Evolutionary conservation across 805 yeast genomes (phyloP).

Genomic region (Candida sanyiensis): DNA sequence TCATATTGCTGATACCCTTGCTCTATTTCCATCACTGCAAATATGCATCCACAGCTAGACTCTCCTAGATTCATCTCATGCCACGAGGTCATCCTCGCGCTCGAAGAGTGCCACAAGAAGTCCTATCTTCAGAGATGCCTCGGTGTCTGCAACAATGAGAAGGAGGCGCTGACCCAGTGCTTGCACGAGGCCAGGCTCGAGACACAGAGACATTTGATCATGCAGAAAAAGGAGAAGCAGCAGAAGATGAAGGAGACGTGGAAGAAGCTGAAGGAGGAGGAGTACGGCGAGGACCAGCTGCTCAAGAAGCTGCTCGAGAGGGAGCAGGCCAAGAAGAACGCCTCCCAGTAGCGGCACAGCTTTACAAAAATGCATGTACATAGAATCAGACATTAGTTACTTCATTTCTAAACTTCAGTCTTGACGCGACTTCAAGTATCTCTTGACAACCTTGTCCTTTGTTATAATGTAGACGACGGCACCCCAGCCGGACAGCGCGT

Average conservation of each 20-base stretch:
- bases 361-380: constrained; percentile 6
- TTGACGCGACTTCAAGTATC: constrained; percentile 89
- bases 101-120: constrained; percentile 80
- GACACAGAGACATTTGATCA: constrained; percentile 48
- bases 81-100: constrained; percentile 73
- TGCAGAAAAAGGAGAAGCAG: constrained; percentile 51
- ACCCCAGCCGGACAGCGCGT: constrained; percentile 98
- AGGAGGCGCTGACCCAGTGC: constrained; percentile 73
- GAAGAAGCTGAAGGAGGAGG: constrained; percentile 66
- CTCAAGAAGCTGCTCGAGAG: constrained; percentile 59
- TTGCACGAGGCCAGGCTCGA: constrained; percentile 69
- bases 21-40: not conserved
- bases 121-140: constrained; percentile 63
- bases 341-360: not conserved
- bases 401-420: constrained; percentile 42
- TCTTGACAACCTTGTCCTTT: constrained; percentile 84
- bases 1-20: no score
- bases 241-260: constrained; percentile 49
- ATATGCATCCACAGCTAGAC: constrained; percentile 51
- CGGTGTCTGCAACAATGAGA: constrained; percentile 81
- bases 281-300: constrained; percentile 69
- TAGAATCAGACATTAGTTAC: constrained; percentile 3
- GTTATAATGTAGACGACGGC: constrained; percentile 89
- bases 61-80: constrained; percentile 54
- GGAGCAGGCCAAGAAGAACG: constrained; percentile 35